phyloP scores from a whole-genome alignment of 2,329 filamentous ascomycete species.

The Cryphonectria nitschkei region DNA sequence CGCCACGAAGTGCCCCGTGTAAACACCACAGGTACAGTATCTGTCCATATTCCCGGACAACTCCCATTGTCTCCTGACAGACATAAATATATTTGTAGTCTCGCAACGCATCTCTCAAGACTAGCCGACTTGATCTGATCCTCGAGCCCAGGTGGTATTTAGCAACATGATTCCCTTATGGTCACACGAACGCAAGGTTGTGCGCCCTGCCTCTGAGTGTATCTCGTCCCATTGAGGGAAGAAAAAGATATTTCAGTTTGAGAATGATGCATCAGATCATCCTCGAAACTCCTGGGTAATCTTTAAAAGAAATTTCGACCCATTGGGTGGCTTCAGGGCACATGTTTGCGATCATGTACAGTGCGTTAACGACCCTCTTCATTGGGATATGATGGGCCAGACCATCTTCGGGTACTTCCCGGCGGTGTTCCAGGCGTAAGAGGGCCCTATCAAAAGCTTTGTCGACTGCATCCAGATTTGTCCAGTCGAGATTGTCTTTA shows the following conservation, averaged over 20 bases:
- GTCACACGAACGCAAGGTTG: background rate
- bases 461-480: background rate
- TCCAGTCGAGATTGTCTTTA: background rate
- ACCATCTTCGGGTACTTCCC: background rate
- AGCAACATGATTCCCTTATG: too few species aligned
- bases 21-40: too few species aligned
- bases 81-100: too few species aligned
- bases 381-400: background rate
- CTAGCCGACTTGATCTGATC: too few species aligned
- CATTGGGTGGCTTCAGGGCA: background rate
- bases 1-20: too few species aligned
- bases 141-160: too few species aligned
- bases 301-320: background rate
- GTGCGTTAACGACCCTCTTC: background rate
- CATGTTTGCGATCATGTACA: background rate
- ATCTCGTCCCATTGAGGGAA: background rate
- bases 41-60: too few species aligned
- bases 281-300: background rate
- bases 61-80: too few species aligned
- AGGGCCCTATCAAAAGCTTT: background rate
- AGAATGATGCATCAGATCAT: background rate
- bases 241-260: too few species aligned
- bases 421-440: background rate
- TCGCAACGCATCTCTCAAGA: too few species aligned
- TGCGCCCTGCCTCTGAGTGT: background rate